phyloP scores from a whole-genome alignment of 2,329 filamentous ascomycete genomes.

The Epichloe bromicola region DNA sequence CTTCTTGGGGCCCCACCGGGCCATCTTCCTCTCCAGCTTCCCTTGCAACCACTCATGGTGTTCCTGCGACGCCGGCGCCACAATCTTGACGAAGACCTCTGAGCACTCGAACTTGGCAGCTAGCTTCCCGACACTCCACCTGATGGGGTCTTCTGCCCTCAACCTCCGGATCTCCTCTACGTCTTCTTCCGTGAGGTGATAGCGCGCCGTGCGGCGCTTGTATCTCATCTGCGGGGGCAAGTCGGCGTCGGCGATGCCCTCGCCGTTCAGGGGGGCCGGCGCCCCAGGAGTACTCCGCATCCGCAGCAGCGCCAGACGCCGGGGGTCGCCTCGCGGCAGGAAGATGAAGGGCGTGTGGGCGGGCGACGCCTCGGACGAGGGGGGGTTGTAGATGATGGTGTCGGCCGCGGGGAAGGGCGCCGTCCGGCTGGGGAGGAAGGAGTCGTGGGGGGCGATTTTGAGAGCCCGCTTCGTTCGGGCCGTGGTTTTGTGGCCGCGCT shows the following conservation, averaged over 20 bases:
- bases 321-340: constrained; percentile 43
- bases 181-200: constrained; percentile 41
- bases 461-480: constrained; percentile 42
- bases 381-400: constrained; percentile 44
- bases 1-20: constrained; percentile 45
- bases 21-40: constrained; percentile 34
- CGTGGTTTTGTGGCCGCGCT: constrained; percentile 36
- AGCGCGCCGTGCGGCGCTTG: constrained; percentile 23
- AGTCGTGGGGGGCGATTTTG: constrained; percentile 47
- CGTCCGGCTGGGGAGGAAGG: constrained; percentile 35
- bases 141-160: constrained; percentile 36
- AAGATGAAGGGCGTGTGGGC: constrained; percentile 55
- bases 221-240: constrained; percentile 24
- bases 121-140: constrained; percentile 41
- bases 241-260: constrained; percentile 8
- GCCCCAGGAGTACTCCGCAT: constrained; percentile 24
- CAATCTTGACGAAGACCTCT: constrained; percentile 44
- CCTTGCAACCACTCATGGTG: constrained; percentile 33
- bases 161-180: constrained; percentile 48
- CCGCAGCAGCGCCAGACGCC: constrained; percentile 35
- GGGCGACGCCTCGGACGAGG: constrained; percentile 40
- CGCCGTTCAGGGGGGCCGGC: constrained; percentile 8
- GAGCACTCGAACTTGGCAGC: constrained; percentile 44
- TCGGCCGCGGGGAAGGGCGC: constrained; percentile 18
- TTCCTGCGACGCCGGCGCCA: constrained; percentile 33